Evolutionary conservation across 306 rosid species (phyloP), one percentile per base, ranked within the genome.

Genomic region (Ochetophila trinervis): DNA sequence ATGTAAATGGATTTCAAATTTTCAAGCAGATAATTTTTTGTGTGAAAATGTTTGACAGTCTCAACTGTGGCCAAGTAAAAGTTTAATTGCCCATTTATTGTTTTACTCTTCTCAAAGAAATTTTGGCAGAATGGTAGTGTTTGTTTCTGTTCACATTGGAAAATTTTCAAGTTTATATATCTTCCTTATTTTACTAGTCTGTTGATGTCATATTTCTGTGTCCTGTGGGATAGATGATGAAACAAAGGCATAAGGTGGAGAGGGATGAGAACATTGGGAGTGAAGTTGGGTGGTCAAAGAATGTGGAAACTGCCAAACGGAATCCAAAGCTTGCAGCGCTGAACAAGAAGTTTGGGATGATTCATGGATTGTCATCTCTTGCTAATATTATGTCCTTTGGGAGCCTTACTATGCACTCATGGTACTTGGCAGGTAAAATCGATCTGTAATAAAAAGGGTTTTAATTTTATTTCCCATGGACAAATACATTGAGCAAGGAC

Each of bases 331-430:
- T 94, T 53, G 87, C 88, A 55, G 95, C 96, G 55, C 90, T 94
- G 95, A 90, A 94, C 67, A 94, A 94, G 91, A 94, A 90, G 70
- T 94, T 94, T 19, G 99, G 99, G 67, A 90, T 94, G 99, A 85
- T 94, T 82, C 99, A 94, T 63, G 99, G 99, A 37, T 72, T 94
- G 53, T 94, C 99, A 54, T 90, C 99, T 36, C 96, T 94, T 21
- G 97, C 99, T 21, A 94, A 94, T 75, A 90, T 94, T 76, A 66
- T 94, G 86, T 74, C 99, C 13, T 90, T 90, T 74, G 97, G 99
- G 27, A 72, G 96, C 86, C 96, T 94, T 67, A 96, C 97, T 20
- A 74, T 90, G 83, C 99, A 94, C 82, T 86, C 99, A 5, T 94
- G 99, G 97, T 94, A 94, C 77, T 72, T 94, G 84, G 99, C 97